These are phyloP conservation scores for Sphagnum contortum DNA, from an alignment of 225 moss, liverwort and hornwort species.

Conservation along the genomic window DNA sequence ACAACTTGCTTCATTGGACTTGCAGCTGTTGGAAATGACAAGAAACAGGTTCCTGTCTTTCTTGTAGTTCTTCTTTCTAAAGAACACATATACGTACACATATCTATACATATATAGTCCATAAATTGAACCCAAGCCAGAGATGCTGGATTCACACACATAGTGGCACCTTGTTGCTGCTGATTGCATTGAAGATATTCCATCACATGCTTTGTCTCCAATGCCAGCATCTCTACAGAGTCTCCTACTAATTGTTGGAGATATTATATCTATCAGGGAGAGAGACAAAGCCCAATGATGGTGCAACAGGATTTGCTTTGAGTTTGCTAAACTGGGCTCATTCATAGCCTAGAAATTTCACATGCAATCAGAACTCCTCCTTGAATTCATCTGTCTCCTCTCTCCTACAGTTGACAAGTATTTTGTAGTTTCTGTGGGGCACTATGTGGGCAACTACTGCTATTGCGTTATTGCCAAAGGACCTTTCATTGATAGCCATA, in stretches of 20 bases:
- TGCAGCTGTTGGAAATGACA: constrained; percentile 78
- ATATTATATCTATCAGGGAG: constrained; percentile 59
- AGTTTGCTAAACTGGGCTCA: constrained; percentile 84
- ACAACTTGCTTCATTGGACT: constrained; percentile 89
- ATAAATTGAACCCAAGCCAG: too few species aligned
- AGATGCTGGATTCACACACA: too few species aligned
- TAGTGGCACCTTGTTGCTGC: neutral
- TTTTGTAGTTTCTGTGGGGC: constrained; percentile 46
- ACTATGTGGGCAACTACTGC: constrained; percentile 67
- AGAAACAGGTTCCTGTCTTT: constrained; percentile 48
- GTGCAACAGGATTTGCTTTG: constrained; percentile 73
- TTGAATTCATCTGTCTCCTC: constrained; percentile 82
- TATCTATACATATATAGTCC: too few species aligned
- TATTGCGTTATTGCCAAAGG: constrained; percentile 84
- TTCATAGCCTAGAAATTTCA: constrained; percentile 76
- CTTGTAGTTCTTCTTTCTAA: neutral
- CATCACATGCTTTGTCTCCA: constrained; percentile 79
- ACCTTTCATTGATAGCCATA: constrained; percentile 74
- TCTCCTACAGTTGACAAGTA: constrained; percentile 79
- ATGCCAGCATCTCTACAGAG: constrained; percentile 49
- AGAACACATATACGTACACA: too few species aligned
- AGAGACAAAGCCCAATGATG: constrained; percentile 66
- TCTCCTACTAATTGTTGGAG: constrained; percentile 67
- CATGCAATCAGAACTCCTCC: constrained; percentile 45
- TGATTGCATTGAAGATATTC: constrained; percentile 53